phyloP scores from a whole-genome alignment of 331 rosid species.

The Arachis monticola region DNA sequence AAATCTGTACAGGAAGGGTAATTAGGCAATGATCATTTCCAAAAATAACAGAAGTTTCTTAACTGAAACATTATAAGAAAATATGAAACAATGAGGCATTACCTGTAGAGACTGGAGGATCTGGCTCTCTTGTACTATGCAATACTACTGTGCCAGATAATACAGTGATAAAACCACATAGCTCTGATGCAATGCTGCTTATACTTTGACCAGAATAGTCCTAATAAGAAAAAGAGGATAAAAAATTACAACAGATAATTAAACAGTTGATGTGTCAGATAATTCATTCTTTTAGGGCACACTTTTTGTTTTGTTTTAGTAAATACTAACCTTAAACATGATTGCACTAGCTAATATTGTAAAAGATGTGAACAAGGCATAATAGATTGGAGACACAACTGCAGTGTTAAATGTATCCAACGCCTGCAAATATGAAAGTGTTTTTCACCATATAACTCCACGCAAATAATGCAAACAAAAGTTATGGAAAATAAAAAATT shows the following conservation, averaged over 20 bases:
- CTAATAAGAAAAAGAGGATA: conserved; percentile 49
- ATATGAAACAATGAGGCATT: not conserved
- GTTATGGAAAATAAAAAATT: conserved; percentile 17
- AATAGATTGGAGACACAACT: conserved; percentile 89
- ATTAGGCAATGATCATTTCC: conserved; percentile 28
- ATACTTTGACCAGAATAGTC: conserved; percentile 93
- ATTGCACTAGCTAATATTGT: conserved; percentile 92
- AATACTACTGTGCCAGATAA: conserved; percentile 86
- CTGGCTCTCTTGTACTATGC: conserved; percentile 79
- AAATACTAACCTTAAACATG: conserved; percentile 88
- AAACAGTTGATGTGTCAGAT: conserved; percentile 33
- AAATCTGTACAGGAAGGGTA: conserved; percentile 54
- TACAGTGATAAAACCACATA: conserved; percentile 87
- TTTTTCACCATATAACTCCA: conserved; percentile 24
- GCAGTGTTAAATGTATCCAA: conserved; percentile 89
- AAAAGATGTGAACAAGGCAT: conserved; percentile 89
- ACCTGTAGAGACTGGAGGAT: conserved; percentile 71
- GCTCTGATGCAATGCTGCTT: conserved; percentile 82
- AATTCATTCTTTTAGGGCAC: conserved; percentile 3
- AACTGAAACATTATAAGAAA: conserved; percentile 23
- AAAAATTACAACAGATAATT: conserved; percentile 25
- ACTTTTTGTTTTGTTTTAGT: conserved; percentile 19
- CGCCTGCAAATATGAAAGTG: conserved; percentile 61
- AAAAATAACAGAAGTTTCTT: conserved; percentile 28
- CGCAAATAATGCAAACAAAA: conserved; percentile 24